Base-by-base conservation (phyloP, 352 stramenopile species). In the Phytophthora europaea region DNA sequence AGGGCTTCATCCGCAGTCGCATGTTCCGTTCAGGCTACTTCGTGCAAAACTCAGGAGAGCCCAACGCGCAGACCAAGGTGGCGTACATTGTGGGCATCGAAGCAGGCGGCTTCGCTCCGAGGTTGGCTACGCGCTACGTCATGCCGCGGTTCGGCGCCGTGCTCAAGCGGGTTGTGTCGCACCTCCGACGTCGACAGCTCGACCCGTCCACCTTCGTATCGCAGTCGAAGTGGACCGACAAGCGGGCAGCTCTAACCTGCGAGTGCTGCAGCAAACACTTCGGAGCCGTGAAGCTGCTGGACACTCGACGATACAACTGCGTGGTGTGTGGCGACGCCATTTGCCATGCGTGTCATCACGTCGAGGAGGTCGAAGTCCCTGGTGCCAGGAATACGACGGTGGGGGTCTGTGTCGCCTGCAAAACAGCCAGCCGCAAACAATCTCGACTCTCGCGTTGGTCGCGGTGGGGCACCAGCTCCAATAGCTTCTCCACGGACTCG, bases 321-420 rank as follows among this genome's bases (percentile, higher is more conserved):
- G 70, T 72, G 1, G 66, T 78, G 18, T 88, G 78, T 59, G 82
- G 80, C 13, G 65, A 84, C 26, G 82, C 84, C 3, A 81, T 90
- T 31, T 90, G 82, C 70, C 65, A 73, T 33, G 55, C 75, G 7
- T 89, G 82, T 50, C 70, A 73, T n/a, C 28, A 76, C 20, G 66
- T 75, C 1, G 72, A 81, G 50, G 61, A 71, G 18, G 76, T 86
- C 6, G 68, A 84, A 20, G 58, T 88, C 26, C 72, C 67, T 16
- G 81, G 78, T 16, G 73, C 73, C 20, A 59, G 70, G 34, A 73
- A 75, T 18, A 78, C 65, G 6, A 71, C 61, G 2, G 72, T 80
- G 13, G 59, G 62, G 0, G 61, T 83, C 45, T 83, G 76, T 20
- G 65, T 80, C 5, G 52, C 61, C 28, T 83, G 73, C 69, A 80